Evolutionary conservation across 768 basidiomycete species (phyloP), one percentile per base, ranked within the genome.

Genomic region (Termitomyces heimii): DNA sequence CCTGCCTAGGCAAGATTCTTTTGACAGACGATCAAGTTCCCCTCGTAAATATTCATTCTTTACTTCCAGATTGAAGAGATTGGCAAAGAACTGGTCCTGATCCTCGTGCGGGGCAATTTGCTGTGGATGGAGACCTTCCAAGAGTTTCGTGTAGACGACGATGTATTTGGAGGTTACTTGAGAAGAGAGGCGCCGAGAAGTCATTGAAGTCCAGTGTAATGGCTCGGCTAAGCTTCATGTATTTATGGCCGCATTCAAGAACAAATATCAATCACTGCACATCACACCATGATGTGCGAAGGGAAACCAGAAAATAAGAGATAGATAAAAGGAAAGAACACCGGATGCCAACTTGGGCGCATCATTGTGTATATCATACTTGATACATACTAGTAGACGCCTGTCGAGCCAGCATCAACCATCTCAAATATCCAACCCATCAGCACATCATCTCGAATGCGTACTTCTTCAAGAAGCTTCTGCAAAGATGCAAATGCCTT

Each of bases 401-500:
- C 63, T 28, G 69, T 60, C 7, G 77, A 54, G 56, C 78, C 62
- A 35, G 77, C 80, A 54, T 81, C 77, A 14, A 83, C 71, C 82
- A 85, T 85, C 67, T 85, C 84, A 18, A 73, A 72, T 26, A 85
- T 73, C 84, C 84, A 85, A 35, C 73, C 73, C 71, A 77, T 80
- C 63, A 85, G 70, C 5, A 70, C 71, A 45, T 88, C 84, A 63
- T 91, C 87, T 49, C 77, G 77, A 56, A 92, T 79, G 63, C 80
- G 75, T 14, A 93, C 82, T 32, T 76, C 78, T 60, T 86, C 82
- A 72, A 93, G 63, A 62, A 86, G 73, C 57, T 74, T 77, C 60
- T 85, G 70, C 28, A 82, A 76, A 12, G 80, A 77, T 28, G 80
- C 71, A 63, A 93, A 95, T 12, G 88, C 90, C 63, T 78, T 83